These are phyloP conservation scores for Hanseniaspora meyeri DNA, from an alignment of 805 yeast species.

Conservation along the genomic window DNA sequence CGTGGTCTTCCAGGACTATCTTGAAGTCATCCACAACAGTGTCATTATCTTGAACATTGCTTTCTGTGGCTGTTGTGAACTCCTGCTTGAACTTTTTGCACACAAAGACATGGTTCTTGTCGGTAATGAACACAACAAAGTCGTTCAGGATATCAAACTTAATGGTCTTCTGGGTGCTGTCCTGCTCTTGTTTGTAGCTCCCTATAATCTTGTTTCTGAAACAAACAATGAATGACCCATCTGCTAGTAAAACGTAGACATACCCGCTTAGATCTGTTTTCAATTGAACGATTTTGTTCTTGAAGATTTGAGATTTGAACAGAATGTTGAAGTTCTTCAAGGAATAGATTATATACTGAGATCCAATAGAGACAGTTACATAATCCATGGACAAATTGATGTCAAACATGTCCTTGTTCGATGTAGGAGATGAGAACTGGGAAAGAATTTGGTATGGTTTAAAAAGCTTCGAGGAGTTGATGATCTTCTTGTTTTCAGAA, in stretches of 20 bases:
- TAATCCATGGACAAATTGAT: slow-evolving; percentile 9
- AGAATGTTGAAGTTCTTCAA: slow-evolving; percentile 10
- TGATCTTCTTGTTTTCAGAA: background rate
- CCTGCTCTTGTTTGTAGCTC: background rate
- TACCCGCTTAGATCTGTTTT: slow-evolving; percentile 12
- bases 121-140: slow-evolving; percentile 4
- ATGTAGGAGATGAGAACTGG: slow-evolving; percentile 9
- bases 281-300: slow-evolving; percentile 4
- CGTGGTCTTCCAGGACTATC: slow-evolving; percentile 1
- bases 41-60: background rate
- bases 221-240: slow-evolving; percentile 4
- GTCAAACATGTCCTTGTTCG: slow-evolving; percentile 8
- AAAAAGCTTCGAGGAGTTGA: slow-evolving; percentile 13
- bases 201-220: slow-evolving; percentile 11
- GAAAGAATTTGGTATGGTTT: slow-evolving; percentile 12
- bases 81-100: slow-evolving; percentile 8
- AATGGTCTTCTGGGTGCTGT: background rate
- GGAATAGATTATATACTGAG: slow-evolving; percentile 11
- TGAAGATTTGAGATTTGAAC: slow-evolving; percentile 11
- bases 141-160: slow-evolving; percentile 9
- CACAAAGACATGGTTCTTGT: background rate
- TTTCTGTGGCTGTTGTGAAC: background rate
- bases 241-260: slow-evolving; percentile 7
- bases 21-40: slow-evolving; percentile 5
- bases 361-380: slow-evolving; percentile 8